Evolutionary conservation across 805 yeast species (phyloP).

Genomic region (Nakazawaea molendinolei): DNA sequence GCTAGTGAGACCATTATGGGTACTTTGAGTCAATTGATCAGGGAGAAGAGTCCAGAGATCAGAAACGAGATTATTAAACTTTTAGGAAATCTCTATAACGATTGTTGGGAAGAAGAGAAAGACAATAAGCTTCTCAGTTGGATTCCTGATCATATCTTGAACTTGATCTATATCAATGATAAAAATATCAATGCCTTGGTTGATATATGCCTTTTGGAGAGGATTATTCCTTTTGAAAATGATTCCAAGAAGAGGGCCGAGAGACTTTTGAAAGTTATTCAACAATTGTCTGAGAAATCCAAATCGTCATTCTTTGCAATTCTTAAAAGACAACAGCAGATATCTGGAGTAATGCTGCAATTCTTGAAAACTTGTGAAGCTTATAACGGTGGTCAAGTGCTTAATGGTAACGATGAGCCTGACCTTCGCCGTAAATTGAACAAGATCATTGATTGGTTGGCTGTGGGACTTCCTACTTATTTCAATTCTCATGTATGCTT

Average conservation of each 20-base stretch:
- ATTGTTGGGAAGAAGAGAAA: constrained; percentile 28
- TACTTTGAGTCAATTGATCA: constrained; percentile 53
- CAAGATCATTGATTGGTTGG: constrained; percentile 57
- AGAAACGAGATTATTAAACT: constrained; percentile 52
- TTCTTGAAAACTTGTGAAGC: constrained; percentile 44
- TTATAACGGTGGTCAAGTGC: constrained; percentile 25
- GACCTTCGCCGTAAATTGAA: constrained; percentile 31
- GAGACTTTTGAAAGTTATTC: constrained; percentile 44
- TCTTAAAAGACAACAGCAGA: constrained; percentile 58
- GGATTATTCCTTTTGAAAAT: constrained; percentile 48
- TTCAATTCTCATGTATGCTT: constrained; percentile 43
- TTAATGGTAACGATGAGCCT: constrained; percentile 17
- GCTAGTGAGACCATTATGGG: constrained; percentile 40
- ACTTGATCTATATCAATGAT: constrained; percentile 70
- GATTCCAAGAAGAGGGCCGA: constrained; percentile 40
- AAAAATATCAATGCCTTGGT: constrained; percentile 56
- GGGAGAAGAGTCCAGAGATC: constrained; percentile 65
- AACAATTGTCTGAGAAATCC: constrained; percentile 48
- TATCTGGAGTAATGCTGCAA: constrained; percentile 43
- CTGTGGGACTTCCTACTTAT: constrained; percentile 48
- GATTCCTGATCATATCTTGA: constrained; percentile 63
- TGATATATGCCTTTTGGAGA: constrained; percentile 54
- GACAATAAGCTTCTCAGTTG: constrained; percentile 28
- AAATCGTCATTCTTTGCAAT: constrained; percentile 63
- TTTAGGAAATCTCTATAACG: constrained; percentile 49